Conservation (phyloP, 148 eudicot species). For the Limonium bicolor region DNA sequence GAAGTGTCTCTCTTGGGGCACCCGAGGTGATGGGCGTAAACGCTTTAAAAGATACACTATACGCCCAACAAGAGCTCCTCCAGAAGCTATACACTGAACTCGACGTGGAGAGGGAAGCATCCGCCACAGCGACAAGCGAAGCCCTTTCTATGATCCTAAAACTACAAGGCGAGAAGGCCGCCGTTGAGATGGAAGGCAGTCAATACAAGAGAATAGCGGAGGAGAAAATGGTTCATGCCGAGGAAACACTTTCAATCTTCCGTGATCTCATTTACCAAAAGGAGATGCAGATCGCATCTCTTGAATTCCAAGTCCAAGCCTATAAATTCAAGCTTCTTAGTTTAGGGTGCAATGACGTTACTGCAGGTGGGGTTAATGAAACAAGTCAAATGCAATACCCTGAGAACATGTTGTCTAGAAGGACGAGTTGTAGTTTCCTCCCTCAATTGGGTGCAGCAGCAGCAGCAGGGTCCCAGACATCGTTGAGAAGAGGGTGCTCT, state of each 20-base stretch:
- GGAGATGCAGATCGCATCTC: conserved; percentile 82
- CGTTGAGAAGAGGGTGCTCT: conserved; percentile 2
- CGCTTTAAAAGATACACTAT: conserved; percentile 52
- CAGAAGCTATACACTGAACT: conserved; percentile 77
- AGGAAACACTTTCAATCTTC: conserved; percentile 59
- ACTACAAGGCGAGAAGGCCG: conserved; percentile 80
- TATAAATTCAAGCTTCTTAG: conserved; percentile 52
- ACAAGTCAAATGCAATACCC: conserved; percentile 31
- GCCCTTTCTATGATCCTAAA: conserved; percentile 85
- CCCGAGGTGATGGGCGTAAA: conserved; percentile 15
- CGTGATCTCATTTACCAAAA: conserved; percentile 68
- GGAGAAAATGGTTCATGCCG: conserved; percentile 68
- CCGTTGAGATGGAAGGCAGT: conserved; percentile 75
- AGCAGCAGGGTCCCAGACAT: background rate
- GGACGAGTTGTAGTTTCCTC: conserved; percentile 4
- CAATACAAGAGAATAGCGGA: conserved; percentile 91
- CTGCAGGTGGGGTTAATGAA: conserved; percentile 29
- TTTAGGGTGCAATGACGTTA: conserved; percentile 45
- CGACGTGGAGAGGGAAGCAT: conserved; percentile 82
- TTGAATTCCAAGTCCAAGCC: conserved; percentile 75
- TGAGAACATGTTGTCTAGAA: conserved; percentile 40
- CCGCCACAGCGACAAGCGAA: conserved; percentile 67
- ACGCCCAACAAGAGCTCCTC: conserved; percentile 61
- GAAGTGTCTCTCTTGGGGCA: too few species aligned
- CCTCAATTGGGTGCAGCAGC: background rate